A percentile compares a stretch with the other conserved stretches of the same genome.
Evolutionary conservation across 495 filamentous ascomycete species (phyloP).

Genomic region (Penicillium maclennaniae): DNA sequence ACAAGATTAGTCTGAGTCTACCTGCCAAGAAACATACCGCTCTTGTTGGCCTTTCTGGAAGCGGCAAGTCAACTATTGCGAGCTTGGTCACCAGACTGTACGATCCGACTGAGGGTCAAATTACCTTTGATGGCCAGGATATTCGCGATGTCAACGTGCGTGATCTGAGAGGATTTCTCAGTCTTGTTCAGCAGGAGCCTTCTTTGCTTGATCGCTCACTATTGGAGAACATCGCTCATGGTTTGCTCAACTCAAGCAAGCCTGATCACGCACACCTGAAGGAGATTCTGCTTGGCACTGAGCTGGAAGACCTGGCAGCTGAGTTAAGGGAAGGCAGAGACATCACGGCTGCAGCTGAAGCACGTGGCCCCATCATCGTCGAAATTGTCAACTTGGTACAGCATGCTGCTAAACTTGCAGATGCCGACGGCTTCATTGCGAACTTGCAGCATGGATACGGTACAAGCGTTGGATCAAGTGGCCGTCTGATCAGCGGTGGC

Average conservation of each 20-base stretch:
- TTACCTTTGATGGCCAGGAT: constrained; percentile 52
- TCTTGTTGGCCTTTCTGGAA: constrained; percentile 65
- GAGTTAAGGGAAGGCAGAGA: constrained; percentile 35
- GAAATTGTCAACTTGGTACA: constrained; percentile 39
- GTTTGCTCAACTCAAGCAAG: constrained; percentile 55
- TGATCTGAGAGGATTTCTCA: constrained; percentile 52
- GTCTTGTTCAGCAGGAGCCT: constrained; percentile 66
- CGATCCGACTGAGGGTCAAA: constrained; percentile 39
- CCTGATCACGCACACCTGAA: constrained; percentile 42
- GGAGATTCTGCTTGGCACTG: constrained; percentile 23
- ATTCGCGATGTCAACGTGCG: constrained; percentile 54
- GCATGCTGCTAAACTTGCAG: constrained; percentile 39
- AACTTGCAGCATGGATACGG: constrained; percentile 47
- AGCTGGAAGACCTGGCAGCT: constrained; percentile 29
- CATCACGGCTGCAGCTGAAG: constrained; percentile 28
- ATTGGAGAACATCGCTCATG: constrained; percentile 65
- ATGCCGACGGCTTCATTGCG: constrained; percentile 43
- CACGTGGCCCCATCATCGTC: constrained; percentile 26
- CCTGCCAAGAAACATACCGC: constrained; percentile 58
- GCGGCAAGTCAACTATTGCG: constrained; percentile 68
- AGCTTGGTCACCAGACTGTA: constrained; percentile 52
- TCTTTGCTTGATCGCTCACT: constrained; percentile 61
- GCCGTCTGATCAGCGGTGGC: constrained; percentile 56
- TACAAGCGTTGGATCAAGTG: constrained; percentile 53
- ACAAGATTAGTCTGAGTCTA: constrained; percentile 49